These are phyloP conservation scores for Pseudoperonospora humuli DNA, from an alignment of 352 stramenopile genomes.

Conservation along the genomic window DNA sequence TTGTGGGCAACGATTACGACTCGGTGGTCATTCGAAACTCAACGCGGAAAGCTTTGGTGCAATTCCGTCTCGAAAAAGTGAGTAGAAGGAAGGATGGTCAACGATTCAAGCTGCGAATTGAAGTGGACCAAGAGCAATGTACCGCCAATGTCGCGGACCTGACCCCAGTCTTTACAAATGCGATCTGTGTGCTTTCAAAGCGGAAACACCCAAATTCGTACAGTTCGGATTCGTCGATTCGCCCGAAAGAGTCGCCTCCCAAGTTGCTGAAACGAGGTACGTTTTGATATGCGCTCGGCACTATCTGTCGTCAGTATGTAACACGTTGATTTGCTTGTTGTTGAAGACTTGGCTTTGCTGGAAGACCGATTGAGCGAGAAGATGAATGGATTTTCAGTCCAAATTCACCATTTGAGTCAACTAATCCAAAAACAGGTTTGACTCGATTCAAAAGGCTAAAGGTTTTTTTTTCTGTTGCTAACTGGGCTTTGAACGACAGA, in stretches of 20 bases:
- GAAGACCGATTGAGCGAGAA: conserved; percentile 55
- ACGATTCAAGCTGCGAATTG: conserved; percentile 77
- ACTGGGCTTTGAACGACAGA: conserved; percentile 20
- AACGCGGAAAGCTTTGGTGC: conserved; percentile 56
- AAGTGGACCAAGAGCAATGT: conserved; percentile 79
- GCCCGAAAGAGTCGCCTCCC: conserved; percentile 39
- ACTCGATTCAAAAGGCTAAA: background rate
- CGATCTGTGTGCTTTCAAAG: conserved; percentile 83
- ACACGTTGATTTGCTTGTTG: background rate
- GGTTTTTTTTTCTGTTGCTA: background rate
- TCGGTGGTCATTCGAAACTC: conserved; percentile 62
- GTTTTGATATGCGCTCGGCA: background rate
- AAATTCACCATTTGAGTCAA: conserved; percentile 48
- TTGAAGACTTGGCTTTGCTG: conserved; percentile 43
- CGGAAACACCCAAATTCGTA: conserved; percentile 58
- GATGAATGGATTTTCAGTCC: conserved; percentile 41
- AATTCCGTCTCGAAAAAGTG: conserved; percentile 83
- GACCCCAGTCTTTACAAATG: conserved; percentile 75
- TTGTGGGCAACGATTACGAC: conserved; percentile 82
- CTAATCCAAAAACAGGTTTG: conserved; percentile 53
- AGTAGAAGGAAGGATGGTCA: conserved; percentile 79
- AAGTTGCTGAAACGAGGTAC: conserved; percentile 62
- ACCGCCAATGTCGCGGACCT: conserved; percentile 72
- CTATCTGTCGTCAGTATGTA: background rate
- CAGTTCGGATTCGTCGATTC: conserved; percentile 34